phyloP scores from a whole-genome alignment of 768 basidiomycete species.

The Suillus clintonianus region DNA sequence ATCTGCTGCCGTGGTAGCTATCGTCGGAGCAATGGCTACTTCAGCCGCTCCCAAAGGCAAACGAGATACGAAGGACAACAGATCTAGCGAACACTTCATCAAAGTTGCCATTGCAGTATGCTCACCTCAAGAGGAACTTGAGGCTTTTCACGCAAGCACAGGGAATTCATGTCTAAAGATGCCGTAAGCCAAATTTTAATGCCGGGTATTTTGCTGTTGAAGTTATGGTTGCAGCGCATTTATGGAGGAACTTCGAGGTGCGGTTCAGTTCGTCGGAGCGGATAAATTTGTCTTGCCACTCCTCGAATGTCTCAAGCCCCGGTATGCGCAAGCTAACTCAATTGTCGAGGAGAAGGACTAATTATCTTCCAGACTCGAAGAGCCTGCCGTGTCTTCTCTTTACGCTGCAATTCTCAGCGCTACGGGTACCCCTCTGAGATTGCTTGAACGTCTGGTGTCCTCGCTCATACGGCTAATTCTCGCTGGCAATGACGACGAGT shows the following conservation, averaged over 20 bases:
- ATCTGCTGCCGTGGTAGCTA: slow-evolving; percentile 56
- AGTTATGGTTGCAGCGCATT: slow-evolving; percentile 39
- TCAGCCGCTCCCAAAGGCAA: slow-evolving; percentile 38
- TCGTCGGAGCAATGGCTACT: slow-evolving; percentile 54
- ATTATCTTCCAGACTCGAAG: slow-evolving; percentile 29
- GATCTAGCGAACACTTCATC: slow-evolving; percentile 59
- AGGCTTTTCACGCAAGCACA: slow-evolving; percentile 42
- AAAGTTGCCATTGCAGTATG: slow-evolving; percentile 68
- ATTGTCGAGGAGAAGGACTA: neutral
- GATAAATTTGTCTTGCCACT: slow-evolving; percentile 61
- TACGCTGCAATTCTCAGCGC: slow-evolving; percentile 34
- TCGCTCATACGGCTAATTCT: slow-evolving; percentile 23
- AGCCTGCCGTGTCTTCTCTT: slow-evolving; percentile 26
- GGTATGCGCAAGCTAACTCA: slow-evolving; percentile 33
- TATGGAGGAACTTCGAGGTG: slow-evolving; percentile 46
- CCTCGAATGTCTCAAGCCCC: slow-evolving; percentile 39
- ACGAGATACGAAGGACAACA: slow-evolving; percentile 27
- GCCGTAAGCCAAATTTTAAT: slow-evolving; percentile 40
- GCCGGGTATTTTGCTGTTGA: neutral
- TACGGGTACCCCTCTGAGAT: slow-evolving; percentile 15
- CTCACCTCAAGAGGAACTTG: slow-evolving; percentile 58
- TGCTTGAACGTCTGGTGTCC: slow-evolving; percentile 24
- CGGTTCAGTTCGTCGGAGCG: slow-evolving; percentile 49
- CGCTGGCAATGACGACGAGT: slow-evolving; percentile 1
- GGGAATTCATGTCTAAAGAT: slow-evolving; percentile 46